These are phyloP conservation scores for Fusarium floridanum DNA, from an alignment of 2,329 filamentous ascomycete genomes.

Conservation along the genomic window DNA sequence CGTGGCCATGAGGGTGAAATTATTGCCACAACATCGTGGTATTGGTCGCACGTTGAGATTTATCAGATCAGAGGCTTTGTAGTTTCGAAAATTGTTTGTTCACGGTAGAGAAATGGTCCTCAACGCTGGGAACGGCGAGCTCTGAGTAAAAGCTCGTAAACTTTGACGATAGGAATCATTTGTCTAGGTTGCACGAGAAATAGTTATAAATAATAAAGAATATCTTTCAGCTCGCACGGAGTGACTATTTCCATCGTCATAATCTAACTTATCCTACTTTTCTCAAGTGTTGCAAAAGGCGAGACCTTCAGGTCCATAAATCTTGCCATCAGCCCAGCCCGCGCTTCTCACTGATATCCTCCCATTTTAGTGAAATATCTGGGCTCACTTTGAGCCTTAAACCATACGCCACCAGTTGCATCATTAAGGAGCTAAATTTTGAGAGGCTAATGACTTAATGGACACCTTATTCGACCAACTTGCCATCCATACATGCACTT, in stretches of 20 bases:
- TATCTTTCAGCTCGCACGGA: not conserved
- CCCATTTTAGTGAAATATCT: not conserved
- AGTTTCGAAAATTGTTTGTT: not conserved
- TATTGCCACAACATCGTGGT: not conserved
- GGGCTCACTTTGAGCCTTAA: not conserved
- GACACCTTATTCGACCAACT: not conserved
- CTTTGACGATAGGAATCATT: not conserved
- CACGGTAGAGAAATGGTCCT: not conserved
- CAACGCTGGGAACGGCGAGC: not conserved
- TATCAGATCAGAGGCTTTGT: not conserved
- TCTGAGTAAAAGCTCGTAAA: not conserved
- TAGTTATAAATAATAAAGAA: not conserved
- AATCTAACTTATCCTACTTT: not conserved
- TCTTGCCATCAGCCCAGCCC: not conserved
- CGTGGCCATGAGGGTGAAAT: not conserved
- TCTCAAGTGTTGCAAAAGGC: no score
- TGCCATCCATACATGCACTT: not conserved
- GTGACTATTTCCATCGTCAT: not conserved
- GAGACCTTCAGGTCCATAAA: not conserved
- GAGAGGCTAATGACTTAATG: not conserved
- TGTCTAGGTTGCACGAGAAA: not conserved
- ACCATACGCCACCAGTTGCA: not conserved
- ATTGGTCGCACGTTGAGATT: fast-evolving
- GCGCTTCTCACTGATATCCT: not conserved
- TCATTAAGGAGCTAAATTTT: not conserved